Conservation (phyloP, 257 asterid species). For the Solanum piurae region DNA sequence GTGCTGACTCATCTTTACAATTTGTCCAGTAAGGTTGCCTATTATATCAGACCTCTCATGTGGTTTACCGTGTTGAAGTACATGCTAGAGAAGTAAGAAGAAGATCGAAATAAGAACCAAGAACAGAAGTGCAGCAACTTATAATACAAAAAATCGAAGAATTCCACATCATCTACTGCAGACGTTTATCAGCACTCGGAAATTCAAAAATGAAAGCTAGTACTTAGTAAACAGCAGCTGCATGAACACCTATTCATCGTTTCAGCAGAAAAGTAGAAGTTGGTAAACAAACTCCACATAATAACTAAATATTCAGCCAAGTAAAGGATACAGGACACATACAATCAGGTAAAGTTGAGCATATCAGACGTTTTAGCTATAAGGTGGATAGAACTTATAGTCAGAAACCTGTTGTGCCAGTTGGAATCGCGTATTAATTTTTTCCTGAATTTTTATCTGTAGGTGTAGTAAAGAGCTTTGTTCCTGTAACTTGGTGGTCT, state of each 20-base stretch:
- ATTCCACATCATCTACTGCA: not conserved
- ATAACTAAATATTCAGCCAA: not conserved
- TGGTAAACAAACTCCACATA: not conserved
- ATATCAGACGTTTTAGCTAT: not conserved
- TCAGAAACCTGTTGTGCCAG: not conserved
- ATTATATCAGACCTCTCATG: constrained; percentile 61
- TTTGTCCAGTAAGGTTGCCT: constrained; percentile 67
- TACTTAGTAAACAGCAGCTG: not conserved
- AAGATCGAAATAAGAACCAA: not conserved
- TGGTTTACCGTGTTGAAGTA: constrained; percentile 71
- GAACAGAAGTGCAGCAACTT: not conserved
- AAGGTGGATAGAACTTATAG: not conserved
- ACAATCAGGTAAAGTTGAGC: not conserved
- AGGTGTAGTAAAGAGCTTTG: not conserved
- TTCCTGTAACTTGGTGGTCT: not conserved
- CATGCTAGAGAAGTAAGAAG: constrained; percentile 41
- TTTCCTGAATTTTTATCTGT: not conserved
- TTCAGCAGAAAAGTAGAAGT: not conserved
- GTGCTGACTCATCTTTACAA: constrained; percentile 88
- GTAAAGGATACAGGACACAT: not conserved
- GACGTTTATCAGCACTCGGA: not conserved
- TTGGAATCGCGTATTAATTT: not conserved
- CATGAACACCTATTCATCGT: not conserved
- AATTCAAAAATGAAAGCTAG: not conserved
- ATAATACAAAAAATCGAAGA: not conserved